Base-by-base conservation (phyloP, 768 basidiomycete genomes). In the Crucibulum laeve region DNA sequence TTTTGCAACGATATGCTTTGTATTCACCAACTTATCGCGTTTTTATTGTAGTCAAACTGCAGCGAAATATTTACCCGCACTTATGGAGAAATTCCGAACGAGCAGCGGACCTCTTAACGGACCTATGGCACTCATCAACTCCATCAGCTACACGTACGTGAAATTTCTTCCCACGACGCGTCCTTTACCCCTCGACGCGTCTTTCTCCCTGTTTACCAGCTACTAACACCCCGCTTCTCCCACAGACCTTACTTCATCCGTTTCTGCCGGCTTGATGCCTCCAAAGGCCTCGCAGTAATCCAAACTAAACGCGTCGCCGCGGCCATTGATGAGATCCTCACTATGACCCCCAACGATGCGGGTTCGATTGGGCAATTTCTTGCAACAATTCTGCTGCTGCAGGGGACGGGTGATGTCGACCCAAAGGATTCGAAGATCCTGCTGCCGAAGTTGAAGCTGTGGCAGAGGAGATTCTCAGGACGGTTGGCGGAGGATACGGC, bases 161-260 rank as follows among this genome's bases (percentile, higher is more conserved):
- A 28, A 21, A n/a, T 25, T 19, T 1, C 13, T 2, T 14, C 26
- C n/a, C 43, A n/a, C 26, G 22, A 8, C 24, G 23, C 22, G 21
- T 34, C 22, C 30, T 42, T 17, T 36, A 26, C 35, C n/a, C 25
- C n/a, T 11, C 14, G 13, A 15, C 28, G 38, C 32, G 21, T 42
- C 40, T 40, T 10, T 19, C 25, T 39, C 3, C 8, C 17, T 26
- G 25, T 41, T n/a, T n/a, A 7, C 17, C 28, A 10, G 33, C 28
- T 25, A n/a, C 25, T 19, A 24, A 14, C n/a, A n/a, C n/a, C 35
- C 18, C 35, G 18, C 18, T 8, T 7, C 8, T 17, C 7, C 7
- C 18, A 8, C 34, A 71, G 72, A 2, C 62, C 71, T 7, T 71
- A 74, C 49, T 72, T 71, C 45, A 49, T 64, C 25, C 69, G 71